phyloP scores from a whole-genome alignment of 805 yeast species.

The Pichia deserticola region DNA sequence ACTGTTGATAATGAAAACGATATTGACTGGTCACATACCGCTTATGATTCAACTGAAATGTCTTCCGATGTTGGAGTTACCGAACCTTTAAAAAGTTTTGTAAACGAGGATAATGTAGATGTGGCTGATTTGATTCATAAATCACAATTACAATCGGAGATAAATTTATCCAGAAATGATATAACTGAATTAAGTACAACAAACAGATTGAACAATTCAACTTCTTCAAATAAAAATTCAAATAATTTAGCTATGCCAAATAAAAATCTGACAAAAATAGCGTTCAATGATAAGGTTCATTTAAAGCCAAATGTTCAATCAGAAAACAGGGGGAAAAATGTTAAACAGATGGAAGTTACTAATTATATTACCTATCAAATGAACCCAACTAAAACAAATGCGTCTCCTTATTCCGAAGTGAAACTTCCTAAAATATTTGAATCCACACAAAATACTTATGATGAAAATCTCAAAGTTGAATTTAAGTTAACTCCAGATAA shows the following conservation, averaged over 20 bases:
- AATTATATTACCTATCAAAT: conserved; percentile 3
- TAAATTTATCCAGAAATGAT: no score
- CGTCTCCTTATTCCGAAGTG: background rate
- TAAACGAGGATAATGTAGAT: background rate
- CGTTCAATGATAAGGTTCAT: no score
- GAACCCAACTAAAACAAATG: background rate
- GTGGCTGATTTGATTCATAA: conserved; percentile 16
- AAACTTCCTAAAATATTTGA: conserved; percentile 1
- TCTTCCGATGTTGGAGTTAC: background rate
- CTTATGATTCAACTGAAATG: conserved; percentile 7
- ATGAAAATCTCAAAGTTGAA: background rate
- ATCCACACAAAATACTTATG: conserved; percentile 6
- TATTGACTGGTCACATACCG: conserved; percentile 13
- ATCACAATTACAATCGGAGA: no score
- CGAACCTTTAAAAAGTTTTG: background rate
- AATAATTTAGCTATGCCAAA: no score
- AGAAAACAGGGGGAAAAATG: no score
- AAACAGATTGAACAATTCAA: no score
- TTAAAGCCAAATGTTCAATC: no score
- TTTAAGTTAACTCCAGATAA: background rate
- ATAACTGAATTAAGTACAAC: no score
- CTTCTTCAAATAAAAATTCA: no score
- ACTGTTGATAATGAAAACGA: background rate
- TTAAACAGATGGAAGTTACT: background rate
- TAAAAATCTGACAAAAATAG: no score